Conservation (phyloP, 176 grass and related monocot genomes). For the Triticum dicoccoides region DNA sequence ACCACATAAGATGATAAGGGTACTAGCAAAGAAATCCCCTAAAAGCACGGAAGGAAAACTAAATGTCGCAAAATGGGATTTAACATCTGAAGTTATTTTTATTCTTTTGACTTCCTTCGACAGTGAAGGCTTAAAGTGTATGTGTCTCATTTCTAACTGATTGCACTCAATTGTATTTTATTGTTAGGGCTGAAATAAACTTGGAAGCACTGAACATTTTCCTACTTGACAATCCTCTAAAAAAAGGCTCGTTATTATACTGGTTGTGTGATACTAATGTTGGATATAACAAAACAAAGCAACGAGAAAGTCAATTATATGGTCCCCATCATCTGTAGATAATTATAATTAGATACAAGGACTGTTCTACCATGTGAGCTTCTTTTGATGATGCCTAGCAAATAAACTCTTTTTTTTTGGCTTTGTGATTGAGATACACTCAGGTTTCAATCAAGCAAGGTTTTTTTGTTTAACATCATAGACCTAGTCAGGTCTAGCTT, state of each 20-base stretch:
- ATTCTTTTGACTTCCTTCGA: neutral
- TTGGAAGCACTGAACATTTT: neutral
- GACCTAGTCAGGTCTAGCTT: neutral
- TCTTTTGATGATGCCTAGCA: slow-evolving; percentile 1
- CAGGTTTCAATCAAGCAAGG: neutral
- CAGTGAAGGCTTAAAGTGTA: neutral
- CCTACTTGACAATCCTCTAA: neutral
- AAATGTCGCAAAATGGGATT: neutral
- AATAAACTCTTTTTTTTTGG: neutral
- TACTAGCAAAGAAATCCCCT: neutral
- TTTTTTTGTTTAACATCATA: neutral
- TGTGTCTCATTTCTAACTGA: neutral
- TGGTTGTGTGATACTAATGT: neutral
- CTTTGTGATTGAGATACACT: neutral
- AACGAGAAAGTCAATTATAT: neutral
- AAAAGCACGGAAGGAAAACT: neutral
- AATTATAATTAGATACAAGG: neutral
- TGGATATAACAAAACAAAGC: neutral
- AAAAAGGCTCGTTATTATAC: neutral
- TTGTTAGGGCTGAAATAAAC: slow-evolving; percentile 24
- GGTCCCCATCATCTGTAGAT: slow-evolving; percentile 9
- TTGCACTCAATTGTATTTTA: neutral
- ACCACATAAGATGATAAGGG: neutral
- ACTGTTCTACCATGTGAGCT: slow-evolving; percentile 12
- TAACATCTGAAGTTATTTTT: neutral